Evolutionary conservation across 139 green algal species (phyloP).

Genomic region (Coelastrella sp.): DNA sequence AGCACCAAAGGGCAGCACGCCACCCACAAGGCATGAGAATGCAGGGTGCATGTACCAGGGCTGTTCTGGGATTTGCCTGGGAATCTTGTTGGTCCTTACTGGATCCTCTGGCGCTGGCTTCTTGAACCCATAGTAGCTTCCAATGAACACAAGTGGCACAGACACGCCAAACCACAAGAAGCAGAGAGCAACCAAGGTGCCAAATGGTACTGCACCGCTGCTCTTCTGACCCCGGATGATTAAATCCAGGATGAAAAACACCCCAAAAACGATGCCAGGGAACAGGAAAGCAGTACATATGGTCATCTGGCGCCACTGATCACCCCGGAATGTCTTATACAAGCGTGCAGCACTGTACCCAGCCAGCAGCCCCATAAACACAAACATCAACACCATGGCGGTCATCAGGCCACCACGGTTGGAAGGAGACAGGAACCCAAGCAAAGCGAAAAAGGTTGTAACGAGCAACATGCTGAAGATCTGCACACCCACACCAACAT

Average conservation of each 20-base stretch:
- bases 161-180: conserved; percentile 99
- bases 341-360: conserved; percentile 91
- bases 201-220: conserved; percentile 94
- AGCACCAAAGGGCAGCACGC: conserved; percentile 98
- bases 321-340: conserved; percentile 90
- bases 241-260: conserved; percentile 96
- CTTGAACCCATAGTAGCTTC: conserved; percentile 97
- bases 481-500: conserved; percentile 95
- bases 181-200: conserved; percentile 95
- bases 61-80: conserved; percentile 97
- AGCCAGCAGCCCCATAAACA: conserved; percentile 96
- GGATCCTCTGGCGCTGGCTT: conserved; percentile 87
- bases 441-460: conserved; percentile 96
- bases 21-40: conserved; percentile 93
- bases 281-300: conserved; percentile 89
- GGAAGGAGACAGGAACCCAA: conserved; percentile 97
- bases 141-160: conserved; percentile 95
- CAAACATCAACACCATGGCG: conserved; percentile 93
- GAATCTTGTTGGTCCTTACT: conserved; percentile 99
- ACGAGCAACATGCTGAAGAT: conserved; percentile 93
- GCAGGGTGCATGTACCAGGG: conserved; percentile 96
- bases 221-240: conserved; percentile 95
- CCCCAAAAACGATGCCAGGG: conserved; percentile 81
- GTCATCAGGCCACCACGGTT: conserved; percentile 99
- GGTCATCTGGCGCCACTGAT: conserved; percentile 95